A percentile compares a stretch with the other conserved stretches of the same genome.
Evolutionary conservation across 192 early-diverging fungal species (phyloP).

Genomic region (Pecoramyces ruminantium): DNA sequence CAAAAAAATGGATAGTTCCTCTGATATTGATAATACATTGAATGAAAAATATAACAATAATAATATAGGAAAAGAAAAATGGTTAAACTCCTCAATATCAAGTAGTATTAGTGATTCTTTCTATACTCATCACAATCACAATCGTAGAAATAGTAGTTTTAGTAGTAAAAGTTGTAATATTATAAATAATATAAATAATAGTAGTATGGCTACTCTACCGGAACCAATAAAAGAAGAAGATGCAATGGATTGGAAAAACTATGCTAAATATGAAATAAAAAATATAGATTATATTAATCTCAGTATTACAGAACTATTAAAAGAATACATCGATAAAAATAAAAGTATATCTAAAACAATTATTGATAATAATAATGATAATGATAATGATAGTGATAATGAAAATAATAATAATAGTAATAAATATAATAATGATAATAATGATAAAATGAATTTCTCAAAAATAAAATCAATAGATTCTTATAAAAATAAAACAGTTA

Average conservation of each 20-base stretch:
- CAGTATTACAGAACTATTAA: not conserved
- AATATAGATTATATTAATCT: not conserved
- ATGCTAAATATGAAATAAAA: not conserved
- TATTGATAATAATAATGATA: no score
- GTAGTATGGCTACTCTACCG: not conserved
- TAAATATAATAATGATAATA: no score
- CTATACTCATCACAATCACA: no score
- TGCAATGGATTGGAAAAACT: not conserved
- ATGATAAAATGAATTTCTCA: no score
- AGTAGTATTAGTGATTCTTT: no score
- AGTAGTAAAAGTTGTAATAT: no score
- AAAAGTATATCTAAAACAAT: not conserved
- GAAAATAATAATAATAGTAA: no score
- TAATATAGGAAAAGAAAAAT: not conserved
- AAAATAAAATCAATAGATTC: no score
- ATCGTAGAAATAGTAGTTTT: no score
- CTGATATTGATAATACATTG: not conserved
- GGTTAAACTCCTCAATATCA: not conserved
- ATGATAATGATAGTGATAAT: no score
- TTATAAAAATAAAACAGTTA: no score
- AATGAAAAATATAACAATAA: not conserved
- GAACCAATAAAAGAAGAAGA: not conserved
- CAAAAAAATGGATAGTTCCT: not conserved
- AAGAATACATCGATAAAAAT: not conserved
- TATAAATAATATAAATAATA: not conserved